Evolutionary conservation across 441 rosid genomes (phyloP).

Genomic region (Gossypium schwendimanii): DNA sequence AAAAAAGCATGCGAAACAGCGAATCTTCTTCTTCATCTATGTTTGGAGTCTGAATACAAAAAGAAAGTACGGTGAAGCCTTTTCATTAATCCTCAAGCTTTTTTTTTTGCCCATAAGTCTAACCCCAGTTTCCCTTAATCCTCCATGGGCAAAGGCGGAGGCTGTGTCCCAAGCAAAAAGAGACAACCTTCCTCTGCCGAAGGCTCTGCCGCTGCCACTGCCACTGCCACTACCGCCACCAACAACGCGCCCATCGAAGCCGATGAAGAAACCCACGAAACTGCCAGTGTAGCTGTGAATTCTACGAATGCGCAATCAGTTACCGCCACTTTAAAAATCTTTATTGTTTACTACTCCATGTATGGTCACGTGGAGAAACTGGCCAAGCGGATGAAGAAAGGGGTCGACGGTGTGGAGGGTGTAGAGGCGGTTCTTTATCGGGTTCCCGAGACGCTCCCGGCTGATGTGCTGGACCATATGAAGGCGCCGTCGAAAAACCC

Average conservation of each 20-base stretch:
- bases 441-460: slow-evolving; percentile 72
- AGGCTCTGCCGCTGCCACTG: slow-evolving; percentile 22
- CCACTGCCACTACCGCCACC: slow-evolving; percentile 1
- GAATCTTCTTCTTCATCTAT: background rate
- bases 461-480: slow-evolving; percentile 60
- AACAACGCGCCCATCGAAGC: slow-evolving; percentile 33
- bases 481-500: slow-evolving; percentile 56
- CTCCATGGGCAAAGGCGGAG: slow-evolving; percentile 90
- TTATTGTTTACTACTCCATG: slow-evolving; percentile 81
- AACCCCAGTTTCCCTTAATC: background rate
- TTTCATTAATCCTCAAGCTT: background rate
- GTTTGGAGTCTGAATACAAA: background rate
- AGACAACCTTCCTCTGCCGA: slow-evolving; percentile 38
- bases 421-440: slow-evolving; percentile 59
- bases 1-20: background rate
- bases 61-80: background rate
- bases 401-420: slow-evolving; percentile 68
- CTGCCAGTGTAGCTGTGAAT: slow-evolving; percentile 9
- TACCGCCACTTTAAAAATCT: slow-evolving; percentile 35
- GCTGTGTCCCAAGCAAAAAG: slow-evolving; percentile 92
- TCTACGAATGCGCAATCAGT: slow-evolving; percentile 12
- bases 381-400: slow-evolving; percentile 85
- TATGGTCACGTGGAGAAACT: slow-evolving; percentile 90
- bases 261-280: slow-evolving; percentile 27
- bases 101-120: background rate